phyloP scores from a whole-genome alignment of 2,329 filamentous ascomycete species.

The Moelleriella libera region DNA sequence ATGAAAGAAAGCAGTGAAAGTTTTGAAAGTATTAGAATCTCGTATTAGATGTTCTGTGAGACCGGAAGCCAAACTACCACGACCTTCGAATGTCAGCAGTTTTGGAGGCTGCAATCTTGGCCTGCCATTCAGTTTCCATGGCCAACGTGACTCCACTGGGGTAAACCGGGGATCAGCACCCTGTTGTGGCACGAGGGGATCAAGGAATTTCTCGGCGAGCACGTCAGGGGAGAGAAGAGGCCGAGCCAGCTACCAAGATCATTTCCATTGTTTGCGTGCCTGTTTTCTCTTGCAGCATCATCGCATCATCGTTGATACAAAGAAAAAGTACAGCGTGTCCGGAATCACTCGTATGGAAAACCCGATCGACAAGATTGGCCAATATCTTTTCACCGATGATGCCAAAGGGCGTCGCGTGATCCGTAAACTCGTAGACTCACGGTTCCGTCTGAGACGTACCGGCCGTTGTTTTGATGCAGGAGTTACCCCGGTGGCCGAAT shows the following conservation, averaged over 20 bases:
- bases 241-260: not conserved
- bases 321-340: not conserved
- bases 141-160: constrained; percentile 25
- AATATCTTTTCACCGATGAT: not conserved
- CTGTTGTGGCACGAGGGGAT: constrained; percentile 28
- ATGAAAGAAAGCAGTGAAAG: no score
- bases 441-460: no score
- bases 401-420: no score
- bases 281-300: not conserved
- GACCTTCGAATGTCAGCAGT: not conserved
- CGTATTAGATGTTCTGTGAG: no score
- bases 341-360: not conserved
- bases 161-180: constrained; percentile 16
- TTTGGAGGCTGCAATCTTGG: not conserved
- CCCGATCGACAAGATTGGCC: not conserved
- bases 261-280: not conserved
- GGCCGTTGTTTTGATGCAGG: no score
- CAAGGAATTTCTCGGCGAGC: constrained; percentile 23
- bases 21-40: no score
- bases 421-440: no score
- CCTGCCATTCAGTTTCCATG: constrained; percentile 24
- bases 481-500: no score
- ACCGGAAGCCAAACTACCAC: no score
- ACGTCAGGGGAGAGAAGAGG: not conserved
- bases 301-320: not conserved